Percentiles rank a stretch among this genome's conserved stretches.
Evolutionary conservation across 2,329 filamentous ascomycete species (phyloP).

Genomic region (Alternaria arbusti): DNA sequence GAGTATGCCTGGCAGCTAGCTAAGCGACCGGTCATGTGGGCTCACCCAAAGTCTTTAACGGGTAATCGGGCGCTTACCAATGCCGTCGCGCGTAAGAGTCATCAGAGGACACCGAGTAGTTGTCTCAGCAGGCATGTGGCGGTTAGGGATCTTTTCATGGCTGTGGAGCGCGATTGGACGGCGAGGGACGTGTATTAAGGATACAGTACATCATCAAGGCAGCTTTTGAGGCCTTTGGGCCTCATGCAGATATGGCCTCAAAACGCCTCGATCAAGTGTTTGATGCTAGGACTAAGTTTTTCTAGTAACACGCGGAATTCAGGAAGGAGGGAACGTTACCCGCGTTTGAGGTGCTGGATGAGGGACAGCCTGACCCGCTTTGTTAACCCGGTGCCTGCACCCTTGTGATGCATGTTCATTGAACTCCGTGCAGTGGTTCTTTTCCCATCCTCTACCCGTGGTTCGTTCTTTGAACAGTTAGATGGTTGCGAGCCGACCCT

Average conservation of each 20-base stretch:
- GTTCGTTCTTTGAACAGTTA: background rate
- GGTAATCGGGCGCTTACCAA: slow-evolving; percentile 24
- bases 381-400: background rate
- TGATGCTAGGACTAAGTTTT: background rate
- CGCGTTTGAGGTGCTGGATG: background rate
- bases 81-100: slow-evolving; percentile 22
- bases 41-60: slow-evolving; percentile 27
- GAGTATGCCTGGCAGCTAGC: slow-evolving; percentile 53
- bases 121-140: slow-evolving; percentile 42
- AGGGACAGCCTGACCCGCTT: background rate
- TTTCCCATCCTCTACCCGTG: background rate
- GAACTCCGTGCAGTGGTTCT: background rate
- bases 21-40: slow-evolving; percentile 56
- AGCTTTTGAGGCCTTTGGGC: background rate
- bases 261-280: background rate
- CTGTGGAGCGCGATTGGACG: slow-evolving; percentile 47
- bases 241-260: background rate
- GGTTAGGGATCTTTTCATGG: slow-evolving; percentile 50
- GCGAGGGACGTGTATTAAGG: background rate
- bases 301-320: background rate
- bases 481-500: background rate
- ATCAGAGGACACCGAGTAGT: slow-evolving; percentile 30
- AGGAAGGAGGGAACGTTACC: background rate
- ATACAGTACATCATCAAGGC: background rate
- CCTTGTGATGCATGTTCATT: background rate